Conservation (phyloP, 2,329 filamentous ascomycete genomes). For the Tolypocladium ovalisporum region DNA sequence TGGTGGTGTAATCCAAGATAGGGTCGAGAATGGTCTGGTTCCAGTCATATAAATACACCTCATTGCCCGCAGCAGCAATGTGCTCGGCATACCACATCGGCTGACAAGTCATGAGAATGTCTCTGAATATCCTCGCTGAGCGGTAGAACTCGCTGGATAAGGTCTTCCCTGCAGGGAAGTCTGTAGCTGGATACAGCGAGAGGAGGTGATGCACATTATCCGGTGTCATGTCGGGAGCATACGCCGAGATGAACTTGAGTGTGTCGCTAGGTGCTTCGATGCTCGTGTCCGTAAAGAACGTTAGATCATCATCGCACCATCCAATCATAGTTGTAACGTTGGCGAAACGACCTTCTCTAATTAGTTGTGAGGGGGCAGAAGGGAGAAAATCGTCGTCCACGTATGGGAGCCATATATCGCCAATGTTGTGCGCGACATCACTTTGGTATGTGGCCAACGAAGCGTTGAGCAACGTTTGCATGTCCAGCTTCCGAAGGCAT, state of each 20-base stretch:
- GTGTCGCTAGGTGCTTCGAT: slow-evolving; percentile 29
- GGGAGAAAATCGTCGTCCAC: slow-evolving; percentile 32
- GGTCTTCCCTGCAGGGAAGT: slow-evolving; percentile 29
- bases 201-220: slow-evolving; percentile 28
- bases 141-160: slow-evolving; percentile 38
- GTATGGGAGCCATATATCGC: slow-evolving; percentile 38
- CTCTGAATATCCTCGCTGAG: slow-evolving; percentile 35
- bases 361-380: slow-evolving; percentile 34
- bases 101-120: slow-evolving; percentile 39
- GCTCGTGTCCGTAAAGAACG: slow-evolving; percentile 26
- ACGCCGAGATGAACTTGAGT: slow-evolving; percentile 24
- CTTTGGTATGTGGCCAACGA: slow-evolving; percentile 28
- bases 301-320: slow-evolving; percentile 33
- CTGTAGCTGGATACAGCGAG: slow-evolving; percentile 35
- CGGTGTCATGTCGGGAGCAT: slow-evolving; percentile 23
- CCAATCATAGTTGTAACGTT: slow-evolving; percentile 53
- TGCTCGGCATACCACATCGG: slow-evolving; percentile 29
- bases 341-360: slow-evolving; percentile 47
- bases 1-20: slow-evolving; percentile 21
- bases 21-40: slow-evolving; percentile 43
- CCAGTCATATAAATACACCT: slow-evolving; percentile 37
- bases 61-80: slow-evolving; percentile 23
- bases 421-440: slow-evolving; percentile 33
- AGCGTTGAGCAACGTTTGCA: slow-evolving; percentile 28
- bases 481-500: slow-evolving; percentile 34